These are phyloP conservation scores for Citrus trifoliata DNA, from an alignment of 345 rosid genomes.

Conservation along the genomic window DNA sequence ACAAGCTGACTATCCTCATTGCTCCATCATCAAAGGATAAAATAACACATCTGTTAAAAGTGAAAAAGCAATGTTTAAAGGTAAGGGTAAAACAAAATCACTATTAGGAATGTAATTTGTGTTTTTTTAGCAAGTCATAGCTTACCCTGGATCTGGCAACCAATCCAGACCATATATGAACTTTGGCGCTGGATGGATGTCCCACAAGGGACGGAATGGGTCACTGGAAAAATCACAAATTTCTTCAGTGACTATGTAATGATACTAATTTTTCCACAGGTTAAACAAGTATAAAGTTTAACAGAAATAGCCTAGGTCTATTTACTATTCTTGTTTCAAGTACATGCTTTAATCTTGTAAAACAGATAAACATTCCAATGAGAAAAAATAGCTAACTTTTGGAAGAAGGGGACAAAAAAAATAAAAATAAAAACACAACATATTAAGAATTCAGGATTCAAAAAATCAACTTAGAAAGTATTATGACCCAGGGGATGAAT, in stretches of 20 bases:
- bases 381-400: background rate
- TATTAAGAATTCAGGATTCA: background rate
- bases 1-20: constrained; percentile 67
- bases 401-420: no score
- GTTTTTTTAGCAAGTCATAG: background rate
- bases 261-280: background rate
- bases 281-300: background rate
- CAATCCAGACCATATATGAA: constrained; percentile 75
- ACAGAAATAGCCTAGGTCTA: background rate
- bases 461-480: background rate
- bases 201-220: constrained; percentile 84
- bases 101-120: constrained; percentile 3
- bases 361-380: background rate
- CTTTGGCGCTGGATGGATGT: constrained; percentile 58
- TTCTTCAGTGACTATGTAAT: background rate
- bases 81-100: constrained; percentile 10
- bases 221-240: constrained; percentile 51
- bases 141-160: constrained; percentile 73
- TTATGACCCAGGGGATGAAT: background rate
- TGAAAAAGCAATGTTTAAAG: constrained; percentile 12
- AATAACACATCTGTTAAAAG: constrained; percentile 54
- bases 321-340: background rate
- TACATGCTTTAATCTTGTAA: background rate
- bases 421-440: no score
- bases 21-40: constrained; percentile 79